Percentiles rank a stretch among this genome's conserved stretches.
These are phyloP conservation scores for Pleurotus cornucopiae DNA, from an alignment of 768 basidiomycete genomes.

Conservation along the genomic window DNA sequence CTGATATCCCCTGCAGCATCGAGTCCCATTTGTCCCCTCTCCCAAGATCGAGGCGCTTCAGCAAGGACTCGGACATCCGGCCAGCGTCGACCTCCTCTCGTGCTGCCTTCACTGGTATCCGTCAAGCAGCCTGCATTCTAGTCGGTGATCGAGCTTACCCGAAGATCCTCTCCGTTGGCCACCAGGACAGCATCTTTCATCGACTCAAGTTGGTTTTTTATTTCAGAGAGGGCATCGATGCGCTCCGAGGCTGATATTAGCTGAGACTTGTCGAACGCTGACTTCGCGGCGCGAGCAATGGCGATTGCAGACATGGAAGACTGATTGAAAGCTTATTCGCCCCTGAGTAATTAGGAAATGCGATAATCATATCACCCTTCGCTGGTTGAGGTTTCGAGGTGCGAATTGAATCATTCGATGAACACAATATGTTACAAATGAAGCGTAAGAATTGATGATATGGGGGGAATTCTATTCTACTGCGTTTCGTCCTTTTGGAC, in stretches of 20 bases:
- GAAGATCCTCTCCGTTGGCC: constrained; percentile 80
- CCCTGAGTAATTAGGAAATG: too few species aligned
- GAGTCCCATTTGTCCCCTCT: constrained; percentile 88
- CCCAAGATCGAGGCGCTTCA: constrained; percentile 81
- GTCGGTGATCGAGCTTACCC: constrained; percentile 37
- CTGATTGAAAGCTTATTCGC: too few species aligned
- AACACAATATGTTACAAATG: too few species aligned
- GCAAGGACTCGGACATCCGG: constrained; percentile 74
- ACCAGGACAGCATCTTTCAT: constrained; percentile 66
- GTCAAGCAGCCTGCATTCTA: not conserved
- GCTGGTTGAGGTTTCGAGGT: too few species aligned
- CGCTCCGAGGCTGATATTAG: constrained; percentile 67
- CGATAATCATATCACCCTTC: too few species aligned
- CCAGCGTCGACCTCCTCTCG: constrained; percentile 76
- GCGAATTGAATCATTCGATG: too few species aligned
- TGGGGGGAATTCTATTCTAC: too few species aligned
- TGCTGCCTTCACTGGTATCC: constrained; percentile 53
- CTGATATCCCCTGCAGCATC: constrained; percentile 86
- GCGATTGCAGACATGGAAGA: constrained; percentile 27
- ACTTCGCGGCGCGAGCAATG: constrained; percentile 77
- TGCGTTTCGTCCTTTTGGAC: not conserved
- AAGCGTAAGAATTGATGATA: too few species aligned
- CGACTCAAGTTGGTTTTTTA: constrained; percentile 60
- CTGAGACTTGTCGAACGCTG: constrained; percentile 85
- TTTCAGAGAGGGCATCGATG: constrained; percentile 64